Evolutionary conservation across 805 yeast genomes (phyloP), one percentile per base, ranked within the genome.

Genomic region (Kuraishia ogatae): DNA sequence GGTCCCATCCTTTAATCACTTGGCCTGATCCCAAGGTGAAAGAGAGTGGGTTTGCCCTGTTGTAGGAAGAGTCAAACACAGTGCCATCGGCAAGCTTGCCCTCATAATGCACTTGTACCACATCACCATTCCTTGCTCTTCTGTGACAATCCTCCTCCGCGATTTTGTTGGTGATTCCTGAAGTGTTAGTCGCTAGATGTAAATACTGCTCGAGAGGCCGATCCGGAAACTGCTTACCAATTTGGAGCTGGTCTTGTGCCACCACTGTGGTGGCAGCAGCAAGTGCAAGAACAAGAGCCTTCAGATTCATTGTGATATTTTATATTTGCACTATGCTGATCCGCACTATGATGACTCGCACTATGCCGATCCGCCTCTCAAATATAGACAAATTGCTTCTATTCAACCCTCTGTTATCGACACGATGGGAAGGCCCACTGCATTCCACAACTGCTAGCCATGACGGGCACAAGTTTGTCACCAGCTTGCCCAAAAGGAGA

Each of bases 1-100:
- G 82, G 59, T 91, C 97, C 97, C 97, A 91, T 57, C 97, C 97
- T 57, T 76, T 65, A 65, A 91, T 91, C 35, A 91, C 97, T 63
- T 80, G 85, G 4, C 96, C 92, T 24, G 70, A 68, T 48, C 97
- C 97, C 54, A 92, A 71, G n/a, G 70, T 70, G 70, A 91, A 91
- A 48, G 76, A 67, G 57, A 91, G 74, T 50, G 97, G 97, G 50
- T 68, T 62, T 15, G 81, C 83, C 64, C 96, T 79, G 22, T 67
- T 65, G 55, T 76, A 70, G 1, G 96, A 87, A 10, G 89, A 80
- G 69, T 91, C 97, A 65, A 91, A 92, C 4, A 77, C 82, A 5
- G 81, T 73, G 2, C 91, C 94, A 64, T 83, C 84, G 56, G 73
- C 74, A 52, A 91, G 74, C 39, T 67, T 71, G 11, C 97, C 97